Percentiles rank a stretch among this genome's conserved stretches.
Conservation (phyloP, 73 alveolate genomes). For the Paramecium sexaurelia region DNA sequence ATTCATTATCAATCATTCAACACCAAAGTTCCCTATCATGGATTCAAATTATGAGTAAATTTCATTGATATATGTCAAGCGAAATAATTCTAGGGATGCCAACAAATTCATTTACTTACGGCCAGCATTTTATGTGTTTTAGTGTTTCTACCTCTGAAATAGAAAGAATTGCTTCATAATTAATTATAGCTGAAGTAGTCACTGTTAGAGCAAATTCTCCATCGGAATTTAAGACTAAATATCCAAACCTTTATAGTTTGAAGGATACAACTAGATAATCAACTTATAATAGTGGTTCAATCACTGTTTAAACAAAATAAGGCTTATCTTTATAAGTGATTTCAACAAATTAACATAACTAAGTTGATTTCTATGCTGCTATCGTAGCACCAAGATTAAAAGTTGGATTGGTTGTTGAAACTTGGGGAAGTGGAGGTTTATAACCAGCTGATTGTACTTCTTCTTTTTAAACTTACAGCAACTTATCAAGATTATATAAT, state of each 20-base stretch:
- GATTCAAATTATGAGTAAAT: background rate
- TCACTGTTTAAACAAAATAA: background rate
- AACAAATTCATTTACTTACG: background rate
- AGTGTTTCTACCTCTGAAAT: background rate
- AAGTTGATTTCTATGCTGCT: constrained; percentile 39
- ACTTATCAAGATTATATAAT: background rate
- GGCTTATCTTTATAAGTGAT: background rate
- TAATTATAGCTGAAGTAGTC: background rate
- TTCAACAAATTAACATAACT: constrained; percentile 33
- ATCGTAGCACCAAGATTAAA: constrained; percentile 35
- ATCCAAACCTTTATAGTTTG: background rate
- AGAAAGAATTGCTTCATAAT: background rate
- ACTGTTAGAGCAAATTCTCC: background rate
- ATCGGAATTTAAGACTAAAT: background rate
- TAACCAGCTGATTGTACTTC: background rate
- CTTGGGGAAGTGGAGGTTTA: constrained; percentile 61
- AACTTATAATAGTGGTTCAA: background rate
- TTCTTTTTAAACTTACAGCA: background rate
- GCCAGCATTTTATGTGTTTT: background rate
- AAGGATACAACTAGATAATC: background rate
- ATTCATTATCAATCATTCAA: background rate
- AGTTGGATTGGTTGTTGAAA: constrained; percentile 47
- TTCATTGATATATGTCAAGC: background rate
- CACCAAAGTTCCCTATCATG: background rate
- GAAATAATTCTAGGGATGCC: constrained; percentile 37